Conservation (phyloP, 139 green algal genomes). For the Chlamydomonas asymmetrica region DNA sequence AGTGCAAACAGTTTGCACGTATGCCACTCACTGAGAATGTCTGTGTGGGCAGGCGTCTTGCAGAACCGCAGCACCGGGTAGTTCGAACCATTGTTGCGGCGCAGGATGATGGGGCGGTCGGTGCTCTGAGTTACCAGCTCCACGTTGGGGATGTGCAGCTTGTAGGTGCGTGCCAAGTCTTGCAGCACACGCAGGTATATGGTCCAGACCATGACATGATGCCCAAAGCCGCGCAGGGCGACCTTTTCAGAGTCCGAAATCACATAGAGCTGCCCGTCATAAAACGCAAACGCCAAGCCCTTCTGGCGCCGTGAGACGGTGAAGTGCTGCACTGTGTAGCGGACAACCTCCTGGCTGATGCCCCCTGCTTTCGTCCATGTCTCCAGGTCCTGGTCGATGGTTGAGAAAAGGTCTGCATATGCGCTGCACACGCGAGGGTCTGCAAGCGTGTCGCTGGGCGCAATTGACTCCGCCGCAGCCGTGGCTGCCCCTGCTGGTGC, state of each 20-base stretch:
- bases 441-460: too few species aligned
- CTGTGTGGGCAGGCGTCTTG: conserved; percentile 16
- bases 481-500: too few species aligned
- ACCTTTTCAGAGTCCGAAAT: not conserved
- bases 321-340: too few species aligned
- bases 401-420: too few species aligned
- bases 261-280: conserved; percentile 18
- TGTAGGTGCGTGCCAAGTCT: conserved; percentile 1
- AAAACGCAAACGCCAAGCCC: conserved; percentile 20
- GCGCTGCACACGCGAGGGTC: too few species aligned
- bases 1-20: not conserved
- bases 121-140: conserved; percentile 25
- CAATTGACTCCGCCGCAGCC: too few species aligned
- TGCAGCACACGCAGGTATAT: conserved; percentile 9
- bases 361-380: too few species aligned
- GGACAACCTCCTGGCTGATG: too few species aligned
- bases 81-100: not conserved
- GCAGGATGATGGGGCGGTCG: conserved; percentile 5
- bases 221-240: conserved; percentile 10
- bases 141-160: conserved; percentile 3
- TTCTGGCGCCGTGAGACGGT: conserved; percentile 9
- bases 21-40: conserved; percentile 18
- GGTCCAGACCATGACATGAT: conserved; percentile 20
- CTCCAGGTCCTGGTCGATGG: too few species aligned
- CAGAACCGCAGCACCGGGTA: conserved; percentile 21